phyloP scores from a whole-genome alignment of 2,329 filamentous ascomycete genomes.

The Fusarium agapanthi region DNA sequence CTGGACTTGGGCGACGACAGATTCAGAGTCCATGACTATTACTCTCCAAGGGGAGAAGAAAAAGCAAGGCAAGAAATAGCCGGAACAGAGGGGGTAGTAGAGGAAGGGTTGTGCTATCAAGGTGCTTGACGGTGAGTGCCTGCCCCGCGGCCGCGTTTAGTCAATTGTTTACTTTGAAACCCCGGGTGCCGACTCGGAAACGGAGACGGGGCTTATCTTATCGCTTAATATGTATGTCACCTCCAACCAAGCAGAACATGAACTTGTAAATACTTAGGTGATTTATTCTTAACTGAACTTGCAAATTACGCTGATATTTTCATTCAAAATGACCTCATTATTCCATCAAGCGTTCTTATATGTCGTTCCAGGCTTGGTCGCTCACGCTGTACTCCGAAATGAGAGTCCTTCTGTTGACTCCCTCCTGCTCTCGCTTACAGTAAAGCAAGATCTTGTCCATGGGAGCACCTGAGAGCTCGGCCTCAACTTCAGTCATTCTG shows the following conservation, averaged over 20 bases:
- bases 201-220: constrained; percentile 25
- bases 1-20: constrained; percentile 56
- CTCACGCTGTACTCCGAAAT: constrained; percentile 27
- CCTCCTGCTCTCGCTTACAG: constrained; percentile 18
- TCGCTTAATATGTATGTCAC: neutral
- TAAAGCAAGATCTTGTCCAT: constrained; percentile 32
- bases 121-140: constrained; percentile 19
- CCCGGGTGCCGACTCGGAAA: neutral
- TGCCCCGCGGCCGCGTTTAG: constrained; percentile 25
- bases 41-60: neutral
- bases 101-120: constrained; percentile 17
- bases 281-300: neutral
- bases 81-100: neutral
- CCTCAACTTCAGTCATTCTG: constrained; percentile 31
- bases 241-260: neutral
- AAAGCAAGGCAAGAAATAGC: neutral
- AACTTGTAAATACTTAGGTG: neutral
- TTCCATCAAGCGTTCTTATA: neutral
- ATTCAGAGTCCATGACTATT: constrained; percentile 48
- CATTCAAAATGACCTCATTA: neutral
- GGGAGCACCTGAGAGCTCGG: constrained; percentile 30
- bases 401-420: constrained; percentile 10
- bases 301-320: neutral
- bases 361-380: constrained; percentile 17
- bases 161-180: constrained; percentile 29